Conservation (phyloP, 2,329 filamentous ascomycete species). For the Parasarocladium wereldwijsianum region DNA sequence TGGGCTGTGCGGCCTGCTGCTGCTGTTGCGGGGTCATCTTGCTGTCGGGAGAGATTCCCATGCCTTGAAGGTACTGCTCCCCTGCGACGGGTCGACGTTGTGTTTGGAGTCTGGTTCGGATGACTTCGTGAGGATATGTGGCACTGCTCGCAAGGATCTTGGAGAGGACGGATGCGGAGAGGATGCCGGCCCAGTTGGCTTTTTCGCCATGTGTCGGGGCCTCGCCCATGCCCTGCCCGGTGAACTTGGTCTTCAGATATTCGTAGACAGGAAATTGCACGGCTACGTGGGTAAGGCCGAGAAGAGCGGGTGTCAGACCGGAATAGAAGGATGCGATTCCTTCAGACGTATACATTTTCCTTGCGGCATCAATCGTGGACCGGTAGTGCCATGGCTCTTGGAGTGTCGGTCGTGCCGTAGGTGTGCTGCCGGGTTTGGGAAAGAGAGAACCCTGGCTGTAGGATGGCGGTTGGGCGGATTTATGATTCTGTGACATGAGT, state of each 20-base stretch:
- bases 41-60: slow-evolving; percentile 22
- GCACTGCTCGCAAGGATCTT: slow-evolving; percentile 90
- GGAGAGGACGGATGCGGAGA: slow-evolving; percentile 79
- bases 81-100: slow-evolving; percentile 60
- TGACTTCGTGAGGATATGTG: slow-evolving; percentile 94
- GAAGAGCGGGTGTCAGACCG: slow-evolving; percentile 76
- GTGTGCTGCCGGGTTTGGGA: slow-evolving; percentile 35
- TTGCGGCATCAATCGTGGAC: slow-evolving; percentile 78
- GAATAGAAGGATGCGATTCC: slow-evolving; percentile 89
- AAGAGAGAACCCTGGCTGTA: slow-evolving; percentile 29
- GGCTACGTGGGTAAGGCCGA: slow-evolving; percentile 87
- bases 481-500: slow-evolving; percentile 80
- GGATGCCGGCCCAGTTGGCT: slow-evolving; percentile 68
- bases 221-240: slow-evolving; percentile 74
- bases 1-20: slow-evolving; percentile 19
- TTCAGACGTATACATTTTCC: slow-evolving; percentile 90
- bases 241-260: slow-evolving; percentile 80
- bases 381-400: slow-evolving; percentile 80
- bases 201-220: slow-evolving; percentile 25
- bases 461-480: slow-evolving; percentile 18
- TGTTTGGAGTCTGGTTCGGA: slow-evolving; percentile 85
- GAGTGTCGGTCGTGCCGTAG: slow-evolving; percentile 37
- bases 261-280: slow-evolving; percentile 97
- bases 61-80: slow-evolving; percentile 33
- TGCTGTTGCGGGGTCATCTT: slow-evolving; percentile 11